Conservation (phyloP, 2,329 filamentous ascomycete species). For the Claviceps sp. region DNA sequence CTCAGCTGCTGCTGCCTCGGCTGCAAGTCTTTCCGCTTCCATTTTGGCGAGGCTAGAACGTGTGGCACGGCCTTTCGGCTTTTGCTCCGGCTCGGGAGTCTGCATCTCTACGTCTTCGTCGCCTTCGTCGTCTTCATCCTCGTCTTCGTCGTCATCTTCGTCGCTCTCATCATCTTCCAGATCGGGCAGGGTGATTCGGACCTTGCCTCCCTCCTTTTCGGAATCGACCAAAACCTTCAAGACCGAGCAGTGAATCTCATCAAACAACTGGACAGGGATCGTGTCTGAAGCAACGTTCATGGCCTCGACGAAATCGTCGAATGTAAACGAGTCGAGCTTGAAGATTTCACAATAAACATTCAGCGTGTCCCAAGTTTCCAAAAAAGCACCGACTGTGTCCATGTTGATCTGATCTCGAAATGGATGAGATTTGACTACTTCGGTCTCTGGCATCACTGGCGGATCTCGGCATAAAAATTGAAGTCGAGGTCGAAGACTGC, state of each 20-base stretch:
- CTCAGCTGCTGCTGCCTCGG: constrained; percentile 42
- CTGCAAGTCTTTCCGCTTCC: constrained; percentile 56
- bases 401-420: constrained; percentile 48
- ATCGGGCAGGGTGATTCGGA: constrained; percentile 67
- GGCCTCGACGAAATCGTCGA: constrained; percentile 88
- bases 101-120: constrained; percentile 40
- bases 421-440: constrained; percentile 5
- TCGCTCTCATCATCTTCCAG: constrained; percentile 60
- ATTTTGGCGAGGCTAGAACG: constrained; percentile 74
- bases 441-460: constrained; percentile 33
- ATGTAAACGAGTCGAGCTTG: constrained; percentile 89
- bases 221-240: constrained; percentile 74
- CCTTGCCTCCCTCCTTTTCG: constrained; percentile 61
- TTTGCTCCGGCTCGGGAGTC: constrained; percentile 58
- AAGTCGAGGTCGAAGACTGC: constrained; percentile 55
- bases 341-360: constrained; percentile 98
- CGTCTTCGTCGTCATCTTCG: constrained; percentile 46
- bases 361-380: constrained; percentile 92
- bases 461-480: constrained; percentile 63
- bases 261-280: constrained; percentile 68
- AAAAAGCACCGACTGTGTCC: constrained; percentile 69
- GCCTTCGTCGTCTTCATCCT: constrained; percentile 33
- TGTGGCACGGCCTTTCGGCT: constrained; percentile 57
- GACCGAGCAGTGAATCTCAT: constrained; percentile 83
- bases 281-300: constrained; percentile 66